Evolutionary conservation across 1,284 basidiomycete species (phyloP).

Genomic region (Rhodotorula glutinis): DNA sequence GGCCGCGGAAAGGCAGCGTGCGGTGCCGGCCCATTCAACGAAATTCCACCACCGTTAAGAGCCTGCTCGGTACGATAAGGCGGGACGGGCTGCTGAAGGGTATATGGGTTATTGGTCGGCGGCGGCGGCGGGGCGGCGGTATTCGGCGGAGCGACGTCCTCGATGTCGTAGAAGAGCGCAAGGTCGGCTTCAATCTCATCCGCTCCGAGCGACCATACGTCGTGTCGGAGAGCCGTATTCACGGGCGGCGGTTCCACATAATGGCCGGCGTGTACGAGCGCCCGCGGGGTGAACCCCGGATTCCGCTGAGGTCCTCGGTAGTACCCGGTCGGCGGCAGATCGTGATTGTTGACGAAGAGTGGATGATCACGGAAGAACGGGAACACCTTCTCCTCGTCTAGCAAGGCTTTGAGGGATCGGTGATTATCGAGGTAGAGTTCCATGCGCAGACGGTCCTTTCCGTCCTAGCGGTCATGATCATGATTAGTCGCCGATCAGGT

Average conservation of each 20-base stretch:
- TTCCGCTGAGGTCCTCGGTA: constrained; percentile 27
- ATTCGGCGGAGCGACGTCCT: constrained; percentile 6
- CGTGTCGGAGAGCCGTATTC: constrained; percentile 26
- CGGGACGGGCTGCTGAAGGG: background rate
- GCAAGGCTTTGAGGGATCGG: constrained; percentile 18
- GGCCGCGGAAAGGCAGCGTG: too few species aligned
- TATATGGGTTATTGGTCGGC: too few species aligned
- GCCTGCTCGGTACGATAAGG: too few species aligned
- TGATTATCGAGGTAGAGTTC: constrained; percentile 30
- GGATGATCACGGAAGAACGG: constrained; percentile 36
- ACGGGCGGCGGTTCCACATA: constrained; percentile 30
- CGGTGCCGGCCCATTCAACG: too few species aligned
- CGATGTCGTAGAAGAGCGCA: constrained; percentile 27
- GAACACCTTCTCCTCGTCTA: constrained; percentile 26
- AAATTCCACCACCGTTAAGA: too few species aligned
- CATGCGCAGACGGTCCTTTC: constrained; percentile 22
- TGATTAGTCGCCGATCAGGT: background rate
- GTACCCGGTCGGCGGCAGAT: constrained; percentile 23
- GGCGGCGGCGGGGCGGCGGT: too few species aligned
- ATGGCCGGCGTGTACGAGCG: constrained; percentile 19
- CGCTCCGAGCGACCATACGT: constrained; percentile 16
- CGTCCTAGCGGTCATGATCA: constrained; percentile 6
- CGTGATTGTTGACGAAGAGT: constrained; percentile 26
- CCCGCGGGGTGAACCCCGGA: constrained; percentile 14
- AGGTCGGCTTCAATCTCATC: constrained; percentile 31